Evolutionary conservation across 768 basidiomycete genomes (phyloP).

Genomic region (Ramaria sp.): DNA sequence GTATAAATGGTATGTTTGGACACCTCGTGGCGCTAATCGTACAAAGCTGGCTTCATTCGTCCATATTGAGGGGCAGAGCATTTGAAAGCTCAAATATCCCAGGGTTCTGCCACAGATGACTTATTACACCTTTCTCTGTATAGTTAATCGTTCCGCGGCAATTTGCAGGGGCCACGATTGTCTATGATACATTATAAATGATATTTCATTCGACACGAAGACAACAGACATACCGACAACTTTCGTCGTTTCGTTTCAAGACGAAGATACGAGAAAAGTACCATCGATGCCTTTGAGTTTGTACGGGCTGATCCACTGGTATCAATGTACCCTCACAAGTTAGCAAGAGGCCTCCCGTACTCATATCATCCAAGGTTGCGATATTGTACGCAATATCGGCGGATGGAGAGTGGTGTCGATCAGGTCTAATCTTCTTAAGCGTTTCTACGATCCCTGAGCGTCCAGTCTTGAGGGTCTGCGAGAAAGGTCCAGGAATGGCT

Average conservation of each 20-base stretch:
- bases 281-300: neutral
- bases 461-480: neutral
- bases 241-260: neutral
- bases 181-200: neutral
- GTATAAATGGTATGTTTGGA: no score
- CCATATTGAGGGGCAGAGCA: no score
- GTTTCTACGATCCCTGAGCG: neutral
- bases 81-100: no score
- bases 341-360: neutral
- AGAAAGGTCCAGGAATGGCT: no score
- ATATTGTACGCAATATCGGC: conserved; percentile 4
- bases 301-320: neutral
- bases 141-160: conserved; percentile 2
- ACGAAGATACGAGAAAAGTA: conserved; percentile 7
- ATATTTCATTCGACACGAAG: neutral
- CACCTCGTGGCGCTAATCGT: no score
- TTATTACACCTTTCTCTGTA: neutral
- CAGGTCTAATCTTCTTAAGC: neutral
- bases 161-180: conserved; percentile 4
- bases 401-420: conserved; percentile 4
- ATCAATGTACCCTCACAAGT: conserved; percentile 7
- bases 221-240: neutral
- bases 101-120: neutral
- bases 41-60: no score
- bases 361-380: conserved; percentile 1